Evolutionary conservation across 2,329 filamentous ascomycete species (phyloP).

Genomic region (Sporothrix luriei): DNA sequence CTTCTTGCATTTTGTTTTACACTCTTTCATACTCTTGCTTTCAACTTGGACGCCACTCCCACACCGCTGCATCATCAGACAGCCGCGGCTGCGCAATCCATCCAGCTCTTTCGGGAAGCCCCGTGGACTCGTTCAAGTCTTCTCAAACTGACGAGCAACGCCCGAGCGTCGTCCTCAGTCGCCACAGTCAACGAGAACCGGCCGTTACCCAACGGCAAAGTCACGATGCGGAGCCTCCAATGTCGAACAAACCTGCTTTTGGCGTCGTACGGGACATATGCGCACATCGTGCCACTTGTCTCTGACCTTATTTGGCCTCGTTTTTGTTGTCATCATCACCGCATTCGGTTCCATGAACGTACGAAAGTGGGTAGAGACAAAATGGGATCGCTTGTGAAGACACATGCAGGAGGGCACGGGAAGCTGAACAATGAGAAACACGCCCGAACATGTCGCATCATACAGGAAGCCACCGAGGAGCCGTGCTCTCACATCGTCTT

Average conservation of each 20-base stretch:
- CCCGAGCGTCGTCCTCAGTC: not conserved
- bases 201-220: slow-evolving; percentile 18
- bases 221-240: not conserved
- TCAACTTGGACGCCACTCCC: not conserved
- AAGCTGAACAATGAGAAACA: not conserved
- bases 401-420: not conserved
- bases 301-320: slow-evolving; percentile 14
- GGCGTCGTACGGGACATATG: not conserved
- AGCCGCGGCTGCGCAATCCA: not conserved
- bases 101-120: not conserved
- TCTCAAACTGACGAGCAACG: not conserved
- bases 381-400: not conserved
- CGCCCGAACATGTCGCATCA: not conserved
- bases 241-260: slow-evolving; percentile 21
- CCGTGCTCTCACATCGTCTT: not conserved
- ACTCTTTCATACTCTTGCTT: not conserved
- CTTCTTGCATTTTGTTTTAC: not conserved
- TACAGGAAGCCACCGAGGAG: not conserved
- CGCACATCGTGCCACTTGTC: slow-evolving; percentile 8
- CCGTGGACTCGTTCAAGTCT: not conserved
- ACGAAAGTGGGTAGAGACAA: not conserved
- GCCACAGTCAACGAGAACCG: not conserved
- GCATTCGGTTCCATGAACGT: slow-evolving; percentile 4
- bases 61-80: not conserved
- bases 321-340: not conserved